Conservation (phyloP, 345 rosid genomes). For the Melaleuca quinquenervia region DNA sequence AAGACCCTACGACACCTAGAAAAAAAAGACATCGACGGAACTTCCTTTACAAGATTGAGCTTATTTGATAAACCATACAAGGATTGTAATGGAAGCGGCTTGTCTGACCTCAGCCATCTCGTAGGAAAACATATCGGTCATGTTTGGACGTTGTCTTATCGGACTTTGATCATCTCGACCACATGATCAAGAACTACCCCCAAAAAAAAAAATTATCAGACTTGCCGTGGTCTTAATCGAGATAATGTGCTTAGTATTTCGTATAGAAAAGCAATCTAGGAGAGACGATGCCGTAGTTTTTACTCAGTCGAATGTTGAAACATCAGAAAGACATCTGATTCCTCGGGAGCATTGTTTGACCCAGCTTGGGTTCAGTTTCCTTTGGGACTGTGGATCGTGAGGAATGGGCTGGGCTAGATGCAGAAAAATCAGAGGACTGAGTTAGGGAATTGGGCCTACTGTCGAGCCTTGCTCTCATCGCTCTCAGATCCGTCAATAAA, state of each 20-base stretch:
- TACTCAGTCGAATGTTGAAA: neutral
- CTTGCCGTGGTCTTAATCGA: neutral
- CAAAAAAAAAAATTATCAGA: too few relatives aligned
- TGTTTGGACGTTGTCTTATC: neutral
- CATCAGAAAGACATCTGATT: neutral
- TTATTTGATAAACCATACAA: neutral
- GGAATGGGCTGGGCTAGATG: neutral
- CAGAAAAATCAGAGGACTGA: neutral
- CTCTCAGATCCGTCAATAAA: neutral
- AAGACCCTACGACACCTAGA: neutral
- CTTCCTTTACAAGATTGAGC: neutral
- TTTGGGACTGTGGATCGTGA: neutral
- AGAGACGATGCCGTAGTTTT: neutral
- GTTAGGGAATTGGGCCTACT: neutral
- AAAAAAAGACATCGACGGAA: neutral
- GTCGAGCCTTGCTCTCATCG: neutral
- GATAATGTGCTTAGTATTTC: neutral
- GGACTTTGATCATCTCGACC: too few relatives aligned
- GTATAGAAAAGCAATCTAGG: neutral
- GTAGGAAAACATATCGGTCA: neutral
- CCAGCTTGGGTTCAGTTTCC: neutral
- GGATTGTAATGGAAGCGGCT: neutral
- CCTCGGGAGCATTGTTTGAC: neutral
- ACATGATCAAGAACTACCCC: too few relatives aligned
- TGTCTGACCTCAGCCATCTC: neutral